A percentile compares a stretch with the other conserved stretches of the same genome.
Conservation (phyloP, 306 rosid genomes). For the Citrullus mucosospermus region DNA sequence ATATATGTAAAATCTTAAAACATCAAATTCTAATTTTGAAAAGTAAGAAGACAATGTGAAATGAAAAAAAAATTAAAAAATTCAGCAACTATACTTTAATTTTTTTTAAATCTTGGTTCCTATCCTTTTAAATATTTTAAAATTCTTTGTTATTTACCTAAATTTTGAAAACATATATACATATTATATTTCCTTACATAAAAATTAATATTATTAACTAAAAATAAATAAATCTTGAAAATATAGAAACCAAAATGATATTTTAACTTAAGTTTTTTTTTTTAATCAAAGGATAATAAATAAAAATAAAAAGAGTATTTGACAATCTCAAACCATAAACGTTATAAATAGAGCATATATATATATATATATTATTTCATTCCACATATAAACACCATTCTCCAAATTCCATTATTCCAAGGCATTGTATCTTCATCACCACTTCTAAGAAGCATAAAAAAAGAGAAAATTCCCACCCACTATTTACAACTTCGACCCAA, state of each 20-base stretch:
- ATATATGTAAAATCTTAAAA: background rate
- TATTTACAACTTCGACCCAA: constrained; percentile 58
- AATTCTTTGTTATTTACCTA: too few relatives aligned
- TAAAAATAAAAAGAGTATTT: background rate
- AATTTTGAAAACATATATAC: too few relatives aligned
- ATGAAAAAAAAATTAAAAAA: too few relatives aligned
- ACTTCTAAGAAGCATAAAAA: constrained; percentile 7
- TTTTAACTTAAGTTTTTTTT: too few relatives aligned
- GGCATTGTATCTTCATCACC: constrained; percentile 28
- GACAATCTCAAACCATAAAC: too few relatives aligned
- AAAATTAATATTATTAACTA: too few relatives aligned
- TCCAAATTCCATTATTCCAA: constrained; percentile 2
- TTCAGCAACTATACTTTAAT: too few relatives aligned
- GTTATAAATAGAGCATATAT: background rate
- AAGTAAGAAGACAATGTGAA: background rate
- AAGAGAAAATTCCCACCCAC: background rate
- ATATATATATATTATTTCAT: background rate
- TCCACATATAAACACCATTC: constrained; percentile 2
- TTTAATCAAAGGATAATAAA: background rate
- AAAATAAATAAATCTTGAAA: too few relatives aligned
- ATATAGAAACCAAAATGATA: too few relatives aligned
- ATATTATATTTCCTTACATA: too few relatives aligned
- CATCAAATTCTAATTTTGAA: background rate
- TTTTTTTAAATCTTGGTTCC: too few relatives aligned
- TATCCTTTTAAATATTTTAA: too few relatives aligned